Conservation (phyloP, 2,329 filamentous ascomycete genomes). For the Graphiopsis chlorocephala region DNA sequence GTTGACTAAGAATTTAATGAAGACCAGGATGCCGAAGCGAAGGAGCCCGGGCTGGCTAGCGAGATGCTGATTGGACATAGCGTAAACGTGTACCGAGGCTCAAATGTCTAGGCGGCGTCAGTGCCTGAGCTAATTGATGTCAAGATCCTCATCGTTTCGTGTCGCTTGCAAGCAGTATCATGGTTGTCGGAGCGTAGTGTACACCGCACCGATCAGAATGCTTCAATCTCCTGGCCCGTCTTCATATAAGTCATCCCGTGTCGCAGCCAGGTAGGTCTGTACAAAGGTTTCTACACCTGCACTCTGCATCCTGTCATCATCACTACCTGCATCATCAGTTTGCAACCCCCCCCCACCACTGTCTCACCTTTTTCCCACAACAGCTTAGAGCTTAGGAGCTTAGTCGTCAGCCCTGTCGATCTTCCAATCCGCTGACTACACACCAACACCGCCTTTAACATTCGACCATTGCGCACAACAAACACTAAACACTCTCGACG, state of each 20-base stretch:
- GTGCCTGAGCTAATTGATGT: conserved; percentile 5
- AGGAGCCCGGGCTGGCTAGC: not conserved
- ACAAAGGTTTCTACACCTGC: not conserved
- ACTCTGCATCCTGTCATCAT: not conserved
- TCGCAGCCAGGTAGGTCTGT: not conserved
- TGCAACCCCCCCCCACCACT: not conserved
- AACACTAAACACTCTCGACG: not conserved
- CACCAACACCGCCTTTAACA: conserved; percentile 6
- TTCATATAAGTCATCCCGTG: conserved; percentile 3
- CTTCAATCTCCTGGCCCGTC: not conserved
- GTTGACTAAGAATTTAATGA: not conserved
- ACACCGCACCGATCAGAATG: not conserved
- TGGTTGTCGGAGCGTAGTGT: not conserved
- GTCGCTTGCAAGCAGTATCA: conserved; percentile 5
- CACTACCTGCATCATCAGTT: not conserved
- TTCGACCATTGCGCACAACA: not conserved
- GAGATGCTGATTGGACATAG: not conserved
- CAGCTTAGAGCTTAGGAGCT: conserved; percentile 7
- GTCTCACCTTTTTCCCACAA: not conserved
- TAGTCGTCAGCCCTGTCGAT: conserved; percentile 5
- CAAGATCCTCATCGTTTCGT: conserved; percentile 5
- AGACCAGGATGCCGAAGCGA: not conserved
- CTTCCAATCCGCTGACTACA: conserved; percentile 4
- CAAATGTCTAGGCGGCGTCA: conserved; percentile 1
- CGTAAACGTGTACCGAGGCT: not conserved